Base-by-base conservation (phyloP, 768 basidiomycete species). In the Exsudoporus frostii region DNA sequence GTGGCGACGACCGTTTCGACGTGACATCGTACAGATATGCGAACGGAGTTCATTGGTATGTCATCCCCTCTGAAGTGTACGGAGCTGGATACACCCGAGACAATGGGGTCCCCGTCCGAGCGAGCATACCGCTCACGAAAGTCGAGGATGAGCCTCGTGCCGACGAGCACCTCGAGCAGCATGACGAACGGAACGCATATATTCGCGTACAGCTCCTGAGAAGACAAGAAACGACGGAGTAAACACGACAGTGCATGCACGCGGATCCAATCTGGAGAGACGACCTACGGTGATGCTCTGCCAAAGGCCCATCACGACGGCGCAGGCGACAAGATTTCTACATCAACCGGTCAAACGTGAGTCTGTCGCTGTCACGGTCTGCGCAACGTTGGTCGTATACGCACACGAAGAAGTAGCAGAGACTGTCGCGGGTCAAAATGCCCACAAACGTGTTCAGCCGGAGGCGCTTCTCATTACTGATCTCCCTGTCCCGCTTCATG, bases 341-440 rank as follows among this genome's bases (percentile, higher is more conserved):
- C 10, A 20, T 39, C 20, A 8, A 38, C 3, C 5, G 22, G 4
- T 19, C 9, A n/a, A 6, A 14, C 30, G 32, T 60, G 20, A 58
- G 43, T 38, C 36, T 15, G 30, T 32, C 42, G 9, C 3, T 38
- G 32, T 43, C 47, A 38, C 11, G 22, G 2, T 29, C 33, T 3
- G 27, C 15, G 9, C 6, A 10, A 20, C n/a, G 24, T 13, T 8
- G 7, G 13, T 17, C 14, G 34, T 9, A 22, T 3, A 58, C 68
- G 50, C 25, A 71, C 70, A 66, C 55, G 54, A 68, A 64, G 22
- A 68, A 70, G 50, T 71, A 70, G 20, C 65, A 61, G 14, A 70
- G 49, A 22, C 68, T 71, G 33, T 70, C 68, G 20, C 69, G 60
- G 0, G 58, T 64, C 41, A 70, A 37, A 40, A 70, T 34, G 29